These are phyloP conservation scores for Metschnikowia santaceciliae DNA, from an alignment of 805 yeast species.

Conservation along the genomic window DNA sequence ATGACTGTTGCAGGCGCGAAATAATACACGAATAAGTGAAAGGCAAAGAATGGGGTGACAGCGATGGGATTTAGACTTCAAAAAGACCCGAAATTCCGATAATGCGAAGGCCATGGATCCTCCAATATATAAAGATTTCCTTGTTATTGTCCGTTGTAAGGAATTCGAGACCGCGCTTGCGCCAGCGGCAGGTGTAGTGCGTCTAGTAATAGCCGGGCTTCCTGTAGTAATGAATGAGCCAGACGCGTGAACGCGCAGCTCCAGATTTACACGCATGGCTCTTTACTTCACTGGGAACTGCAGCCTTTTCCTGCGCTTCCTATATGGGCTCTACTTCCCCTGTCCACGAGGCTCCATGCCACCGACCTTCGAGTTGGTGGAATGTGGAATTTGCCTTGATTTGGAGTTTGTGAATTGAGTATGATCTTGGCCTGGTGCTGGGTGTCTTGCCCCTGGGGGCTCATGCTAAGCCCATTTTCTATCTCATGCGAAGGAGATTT, in stretches of 20 bases:
- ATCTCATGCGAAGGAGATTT: not conserved
- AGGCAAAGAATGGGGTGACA: not conserved
- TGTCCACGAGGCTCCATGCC: no score
- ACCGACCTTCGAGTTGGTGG: no score
- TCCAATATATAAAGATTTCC: not conserved
- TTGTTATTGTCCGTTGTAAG: not conserved
- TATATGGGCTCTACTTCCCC: not conserved
- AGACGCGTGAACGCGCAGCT: slow-evolving; percentile 5
- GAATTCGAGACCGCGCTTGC: not conserved
- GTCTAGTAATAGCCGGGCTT: not conserved
- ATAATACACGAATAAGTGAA: not conserved
- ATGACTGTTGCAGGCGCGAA: slow-evolving; percentile 2
- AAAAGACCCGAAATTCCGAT: not conserved
- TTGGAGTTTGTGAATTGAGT: no score
- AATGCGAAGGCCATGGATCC: not conserved
- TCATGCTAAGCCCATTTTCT: not conserved
- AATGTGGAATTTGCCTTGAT: no score
- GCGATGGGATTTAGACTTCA: not conserved
- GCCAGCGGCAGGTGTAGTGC: not conserved
- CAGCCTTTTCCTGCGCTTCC: not conserved
- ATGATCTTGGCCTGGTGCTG: no score
- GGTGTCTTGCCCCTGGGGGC: not conserved
- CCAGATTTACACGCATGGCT: slow-evolving; percentile 3
- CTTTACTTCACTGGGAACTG: not conserved
- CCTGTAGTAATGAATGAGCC: not conserved